These are phyloP conservation scores for Spirogloea muscicola DNA, from an alignment of 139 green algal species.

Conservation along the genomic window DNA sequence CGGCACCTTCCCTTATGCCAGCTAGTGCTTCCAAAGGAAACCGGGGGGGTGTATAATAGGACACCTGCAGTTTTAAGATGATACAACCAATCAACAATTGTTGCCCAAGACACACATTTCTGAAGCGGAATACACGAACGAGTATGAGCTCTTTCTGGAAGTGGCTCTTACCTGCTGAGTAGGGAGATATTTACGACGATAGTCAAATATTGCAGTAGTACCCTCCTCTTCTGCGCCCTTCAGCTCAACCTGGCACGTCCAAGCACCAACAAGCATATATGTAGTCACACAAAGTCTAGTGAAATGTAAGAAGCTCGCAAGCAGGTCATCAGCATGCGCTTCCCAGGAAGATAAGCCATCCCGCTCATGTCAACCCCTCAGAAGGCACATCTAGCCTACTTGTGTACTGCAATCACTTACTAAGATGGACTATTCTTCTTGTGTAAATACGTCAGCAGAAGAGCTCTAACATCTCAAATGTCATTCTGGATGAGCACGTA, in stretches of 20 bases:
- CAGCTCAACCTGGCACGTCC: conserved; percentile 47
- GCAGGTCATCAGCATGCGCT: not conserved
- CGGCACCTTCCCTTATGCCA: conserved; percentile 45
- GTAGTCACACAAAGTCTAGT: not conserved
- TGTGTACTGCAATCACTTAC: too few species aligned
- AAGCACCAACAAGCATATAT: not conserved
- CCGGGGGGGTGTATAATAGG: conserved; percentile 54
- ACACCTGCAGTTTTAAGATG: too few species aligned
- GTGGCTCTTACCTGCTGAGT: conserved; percentile 32
- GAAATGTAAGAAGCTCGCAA: not conserved
- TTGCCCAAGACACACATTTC: too few species aligned
- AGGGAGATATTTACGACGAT: conserved; percentile 52
- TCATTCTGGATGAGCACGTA: not conserved
- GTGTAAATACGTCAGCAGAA: not conserved
- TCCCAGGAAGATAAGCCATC: too few species aligned
- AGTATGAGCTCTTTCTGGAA: too few species aligned
- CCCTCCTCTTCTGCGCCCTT: not conserved
- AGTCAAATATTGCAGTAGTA: conserved; percentile 41
- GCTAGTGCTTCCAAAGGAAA: conserved; percentile 32
- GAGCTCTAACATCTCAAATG: not conserved
- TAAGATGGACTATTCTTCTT: not conserved
- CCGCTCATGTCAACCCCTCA: too few species aligned
- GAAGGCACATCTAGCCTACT: too few species aligned
- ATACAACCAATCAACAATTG: too few species aligned
- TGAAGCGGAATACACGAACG: too few species aligned